A percentile compares a stretch with the other conserved stretches of the same genome.
Evolutionary conservation across 2,329 filamentous ascomycete genomes (phyloP).

Genomic region (Diplocarpon rosae): DNA sequence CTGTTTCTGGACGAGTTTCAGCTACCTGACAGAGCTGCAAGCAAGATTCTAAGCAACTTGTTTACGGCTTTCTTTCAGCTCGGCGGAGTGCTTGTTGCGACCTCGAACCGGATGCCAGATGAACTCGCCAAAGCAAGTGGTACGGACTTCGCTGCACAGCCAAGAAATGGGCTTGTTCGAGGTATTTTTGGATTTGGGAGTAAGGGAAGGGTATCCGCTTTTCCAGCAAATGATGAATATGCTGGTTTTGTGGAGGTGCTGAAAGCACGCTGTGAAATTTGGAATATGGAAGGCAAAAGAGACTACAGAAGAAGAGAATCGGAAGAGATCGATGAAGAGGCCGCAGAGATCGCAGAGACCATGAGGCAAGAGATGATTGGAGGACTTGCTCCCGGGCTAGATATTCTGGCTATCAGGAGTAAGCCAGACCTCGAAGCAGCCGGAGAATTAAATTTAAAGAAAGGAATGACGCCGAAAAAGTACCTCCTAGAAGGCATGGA

Average conservation of each 20-base stretch:
- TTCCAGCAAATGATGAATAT: constrained; percentile 59
- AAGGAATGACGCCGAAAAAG: constrained; percentile 17
- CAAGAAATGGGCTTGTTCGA: constrained; percentile 40
- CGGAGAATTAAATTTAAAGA: constrained; percentile 3
- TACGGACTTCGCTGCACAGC: constrained; percentile 47
- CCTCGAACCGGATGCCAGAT: constrained; percentile 75
- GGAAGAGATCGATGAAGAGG: constrained; percentile 24
- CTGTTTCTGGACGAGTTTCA: constrained; percentile 79
- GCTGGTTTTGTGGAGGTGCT: constrained; percentile 64
- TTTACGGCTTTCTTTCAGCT: constrained; percentile 74
- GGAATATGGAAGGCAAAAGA: constrained; percentile 67
- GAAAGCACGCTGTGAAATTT: constrained; percentile 69
- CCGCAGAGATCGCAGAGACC: constrained; percentile 21
- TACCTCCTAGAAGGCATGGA: constrained; percentile 19
- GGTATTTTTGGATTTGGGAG: constrained; percentile 36
- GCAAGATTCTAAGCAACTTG: constrained; percentile 68
- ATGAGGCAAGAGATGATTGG: constrained; percentile 27
- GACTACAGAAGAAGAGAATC: constrained; percentile 57
- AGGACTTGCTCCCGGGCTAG: constrained; percentile 1
- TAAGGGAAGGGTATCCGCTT: constrained; percentile 26
- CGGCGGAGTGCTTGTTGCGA: constrained; percentile 69
- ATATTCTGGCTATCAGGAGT: neutral
- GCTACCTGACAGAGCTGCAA: constrained; percentile 64
- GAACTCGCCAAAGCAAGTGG: constrained; percentile 68
- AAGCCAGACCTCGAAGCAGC: neutral